Conservation (phyloP, 179 eudicot genomes). For the Amaranthus tricolor region DNA sequence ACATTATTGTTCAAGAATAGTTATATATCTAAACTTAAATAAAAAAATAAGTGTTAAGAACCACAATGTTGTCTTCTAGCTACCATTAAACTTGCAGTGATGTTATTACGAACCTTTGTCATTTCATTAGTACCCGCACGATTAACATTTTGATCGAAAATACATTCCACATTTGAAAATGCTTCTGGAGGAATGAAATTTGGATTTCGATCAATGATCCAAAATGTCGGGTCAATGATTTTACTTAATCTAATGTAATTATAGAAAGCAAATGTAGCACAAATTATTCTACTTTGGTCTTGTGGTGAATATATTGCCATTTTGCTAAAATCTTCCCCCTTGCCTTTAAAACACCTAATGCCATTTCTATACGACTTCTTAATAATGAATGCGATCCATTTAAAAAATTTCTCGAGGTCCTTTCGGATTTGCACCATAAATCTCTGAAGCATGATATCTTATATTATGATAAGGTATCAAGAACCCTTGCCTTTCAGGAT, state of each 20-base stretch:
- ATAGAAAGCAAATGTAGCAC: neutral
- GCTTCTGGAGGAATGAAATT: neutral
- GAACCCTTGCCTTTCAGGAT: slow-evolving; percentile 12
- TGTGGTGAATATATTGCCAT: slow-evolving; percentile 5
- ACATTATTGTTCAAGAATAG: too few relatives aligned
- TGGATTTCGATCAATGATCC: neutral
- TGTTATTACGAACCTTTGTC: neutral
- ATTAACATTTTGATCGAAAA: too few relatives aligned
- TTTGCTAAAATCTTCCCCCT: slow-evolving; percentile 9
- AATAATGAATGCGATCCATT: slow-evolving; percentile 20
- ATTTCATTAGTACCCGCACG: slow-evolving; percentile 1
- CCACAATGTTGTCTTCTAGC: neutral
- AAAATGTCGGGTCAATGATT: neutral
- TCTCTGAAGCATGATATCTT: slow-evolving; percentile 19
- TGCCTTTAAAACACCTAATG: slow-evolving; percentile 20
- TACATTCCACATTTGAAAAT: neutral
- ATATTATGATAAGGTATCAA: neutral
- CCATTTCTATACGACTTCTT: slow-evolving; percentile 22
- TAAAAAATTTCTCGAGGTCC: slow-evolving; percentile 14
- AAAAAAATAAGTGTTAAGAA: neutral
- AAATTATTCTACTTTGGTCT: slow-evolving; percentile 15
- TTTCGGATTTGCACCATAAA: slow-evolving; percentile 4
- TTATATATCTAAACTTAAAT: too few relatives aligned
- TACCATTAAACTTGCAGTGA: neutral
- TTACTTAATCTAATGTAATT: neutral